phyloP scores from a whole-genome alignment of 208 protist species.

The Vickermania ingenoplastis region DNA sequence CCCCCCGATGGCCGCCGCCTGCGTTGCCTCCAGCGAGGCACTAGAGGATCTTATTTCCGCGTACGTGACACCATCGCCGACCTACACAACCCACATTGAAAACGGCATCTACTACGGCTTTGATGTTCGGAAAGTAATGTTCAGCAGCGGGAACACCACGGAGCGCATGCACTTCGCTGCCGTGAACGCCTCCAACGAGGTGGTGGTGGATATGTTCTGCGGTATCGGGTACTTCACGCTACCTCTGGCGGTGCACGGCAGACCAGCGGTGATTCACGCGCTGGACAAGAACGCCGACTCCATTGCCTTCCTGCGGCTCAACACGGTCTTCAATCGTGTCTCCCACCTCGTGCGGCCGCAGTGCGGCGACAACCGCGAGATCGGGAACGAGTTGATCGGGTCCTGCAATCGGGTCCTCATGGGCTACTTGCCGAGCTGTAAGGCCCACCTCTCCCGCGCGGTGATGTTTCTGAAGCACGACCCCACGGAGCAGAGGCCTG shows the following conservation, averaged over 20 bases:
- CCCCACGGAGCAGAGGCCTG: constrained; percentile 6
- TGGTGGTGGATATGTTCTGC: constrained; percentile 90
- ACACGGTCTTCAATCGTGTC: constrained; percentile 73
- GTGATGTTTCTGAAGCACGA: constrained; percentile 55
- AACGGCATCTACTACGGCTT: constrained; percentile 85
- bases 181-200: constrained; percentile 48
- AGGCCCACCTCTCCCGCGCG: constrained; percentile 67
- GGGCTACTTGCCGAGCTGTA: constrained; percentile 84
- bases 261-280: constrained; percentile 41
- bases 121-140: constrained; percentile 84
- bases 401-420: constrained; percentile 84
- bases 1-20: neutral
- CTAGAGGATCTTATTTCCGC: neutral
- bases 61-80: constrained; percentile 19
- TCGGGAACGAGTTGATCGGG: constrained; percentile 57
- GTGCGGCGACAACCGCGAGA: constrained; percentile 79
- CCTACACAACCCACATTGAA: constrained; percentile 84
- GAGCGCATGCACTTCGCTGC: constrained; percentile 85
- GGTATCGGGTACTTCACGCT: constrained; percentile 91
- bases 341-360: constrained; percentile 45
- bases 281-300: constrained; percentile 87
- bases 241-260: constrained; percentile 67
- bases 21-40: constrained; percentile 4
- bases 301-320: constrained; percentile 60
- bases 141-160: constrained; percentile 88